Conservation (phyloP, 1,284 basidiomycete species). For the Mycosarcoma mackinlayi region DNA sequence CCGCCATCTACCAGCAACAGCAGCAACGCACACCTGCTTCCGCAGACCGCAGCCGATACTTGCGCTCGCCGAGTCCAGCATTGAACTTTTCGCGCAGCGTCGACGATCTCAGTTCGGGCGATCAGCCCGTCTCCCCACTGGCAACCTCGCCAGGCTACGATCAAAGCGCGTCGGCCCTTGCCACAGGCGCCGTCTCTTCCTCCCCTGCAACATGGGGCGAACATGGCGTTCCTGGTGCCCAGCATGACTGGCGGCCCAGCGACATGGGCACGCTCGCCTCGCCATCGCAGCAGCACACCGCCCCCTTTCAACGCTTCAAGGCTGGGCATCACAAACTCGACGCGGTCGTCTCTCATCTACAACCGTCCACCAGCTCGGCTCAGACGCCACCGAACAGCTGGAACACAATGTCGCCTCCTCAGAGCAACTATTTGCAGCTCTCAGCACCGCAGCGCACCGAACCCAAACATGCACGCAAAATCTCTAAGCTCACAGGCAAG, state of each 20-base stretch:
- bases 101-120: slow-evolving; percentile 52
- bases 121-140: slow-evolving; percentile 27
- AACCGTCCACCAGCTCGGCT: slow-evolving; percentile 26
- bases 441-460: slow-evolving; percentile 11
- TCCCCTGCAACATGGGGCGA: slow-evolving; percentile 52
- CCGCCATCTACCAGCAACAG: slow-evolving; percentile 41
- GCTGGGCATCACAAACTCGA: slow-evolving; percentile 28
- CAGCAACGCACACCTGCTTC: slow-evolving; percentile 13
- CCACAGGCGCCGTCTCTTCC: slow-evolving; percentile 17
- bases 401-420: slow-evolving; percentile 42
- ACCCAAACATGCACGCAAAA: slow-evolving; percentile 42
- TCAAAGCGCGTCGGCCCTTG: slow-evolving; percentile 31
- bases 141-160: slow-evolving; percentile 29
- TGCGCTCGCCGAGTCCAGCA: slow-evolving; percentile 54
- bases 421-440: slow-evolving; percentile 21
- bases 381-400: slow-evolving; percentile 31
- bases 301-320: slow-evolving; percentile 30
- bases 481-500: slow-evolving; percentile 46
- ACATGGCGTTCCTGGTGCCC: slow-evolving; percentile 41
- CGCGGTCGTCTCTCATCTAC: slow-evolving; percentile 25
- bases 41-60: slow-evolving; percentile 39
- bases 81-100: slow-evolving; percentile 60
- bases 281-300: slow-evolving; percentile 21
- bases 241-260: slow-evolving; percentile 50
- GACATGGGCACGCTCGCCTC: slow-evolving; percentile 53